phyloP scores from a whole-genome alignment of 306 rosid species.

The Corylus americana region DNA sequence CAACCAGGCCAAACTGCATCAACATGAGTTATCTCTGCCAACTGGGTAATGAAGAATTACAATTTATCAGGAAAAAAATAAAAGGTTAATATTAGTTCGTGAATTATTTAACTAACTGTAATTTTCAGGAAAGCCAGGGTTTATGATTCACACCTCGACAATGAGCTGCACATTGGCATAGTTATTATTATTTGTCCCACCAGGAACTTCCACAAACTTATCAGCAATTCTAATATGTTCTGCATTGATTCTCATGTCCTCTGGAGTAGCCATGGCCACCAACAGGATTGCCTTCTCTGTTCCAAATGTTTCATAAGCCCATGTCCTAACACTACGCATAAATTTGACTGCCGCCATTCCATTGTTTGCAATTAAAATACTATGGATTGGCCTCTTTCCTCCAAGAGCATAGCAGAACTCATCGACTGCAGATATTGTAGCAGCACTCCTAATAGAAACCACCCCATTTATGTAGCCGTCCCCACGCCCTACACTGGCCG shows the following conservation, averaged over 20 bases:
- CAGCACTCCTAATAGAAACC: conserved; percentile 58
- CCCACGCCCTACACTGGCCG: conserved; percentile 54
- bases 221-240: conserved; percentile 99
- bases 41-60: conserved; percentile 46
- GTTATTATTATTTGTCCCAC: conserved; percentile 98
- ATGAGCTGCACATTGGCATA: conserved; percentile 98
- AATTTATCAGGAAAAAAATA: conserved; percentile 6
- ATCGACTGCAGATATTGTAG: conserved; percentile 68
- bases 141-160: conserved; percentile 70
- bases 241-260: conserved; percentile 99
- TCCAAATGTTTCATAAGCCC: conserved; percentile 98
- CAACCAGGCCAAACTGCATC: conserved; percentile 99
- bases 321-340: conserved; percentile 89
- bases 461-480: conserved; percentile 60
- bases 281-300: conserved; percentile 90
- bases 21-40: conserved; percentile 95
- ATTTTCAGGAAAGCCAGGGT: not conserved
- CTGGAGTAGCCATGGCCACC: conserved; percentile 99
- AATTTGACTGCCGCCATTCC: conserved; percentile 99
- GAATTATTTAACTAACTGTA: conserved; percentile 9
- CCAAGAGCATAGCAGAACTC: conserved; percentile 84
- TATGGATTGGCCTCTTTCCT: conserved; percentile 91
- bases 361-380: conserved; percentile 94
- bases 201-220: conserved; percentile 99
- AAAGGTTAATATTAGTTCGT: conserved; percentile 14